Conservation (phyloP, 768 basidiomycete species). For the Rhizopogon salebrosus region DNA sequence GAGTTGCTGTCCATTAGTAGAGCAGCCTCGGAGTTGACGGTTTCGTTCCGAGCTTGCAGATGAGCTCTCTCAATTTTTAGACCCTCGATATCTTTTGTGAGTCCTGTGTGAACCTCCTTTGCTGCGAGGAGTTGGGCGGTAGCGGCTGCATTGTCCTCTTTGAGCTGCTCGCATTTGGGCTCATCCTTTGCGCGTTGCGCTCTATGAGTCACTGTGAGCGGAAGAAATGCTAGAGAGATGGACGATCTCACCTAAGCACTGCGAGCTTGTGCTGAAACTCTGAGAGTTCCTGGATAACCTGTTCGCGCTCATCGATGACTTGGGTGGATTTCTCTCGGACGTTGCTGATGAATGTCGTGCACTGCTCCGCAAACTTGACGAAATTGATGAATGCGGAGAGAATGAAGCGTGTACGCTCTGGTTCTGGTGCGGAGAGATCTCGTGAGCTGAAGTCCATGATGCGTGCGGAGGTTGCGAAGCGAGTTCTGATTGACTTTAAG, state of each 20-base stretch:
- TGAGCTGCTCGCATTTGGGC: slow-evolving; percentile 56
- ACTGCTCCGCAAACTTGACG: slow-evolving; percentile 82
- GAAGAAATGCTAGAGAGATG: not conserved
- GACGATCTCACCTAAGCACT: slow-evolving; percentile 47
- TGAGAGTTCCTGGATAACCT: slow-evolving; percentile 41
- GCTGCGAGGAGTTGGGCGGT: slow-evolving; percentile 64
- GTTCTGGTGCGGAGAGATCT: slow-evolving; percentile 70
- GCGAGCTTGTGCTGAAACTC: slow-evolving; percentile 49
- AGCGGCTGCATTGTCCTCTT: slow-evolving; percentile 54
- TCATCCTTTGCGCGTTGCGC: slow-evolving; percentile 64
- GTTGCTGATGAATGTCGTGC: slow-evolving; percentile 53
- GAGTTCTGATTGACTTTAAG: slow-evolving; percentile 36
- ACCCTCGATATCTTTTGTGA: slow-evolving; percentile 61
- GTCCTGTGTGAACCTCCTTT: slow-evolving; percentile 55
- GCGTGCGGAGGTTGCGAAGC: slow-evolving; percentile 68
- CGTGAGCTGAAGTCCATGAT: slow-evolving; percentile 73
- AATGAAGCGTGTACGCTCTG: slow-evolving; percentile 66
- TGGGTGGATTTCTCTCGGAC: slow-evolving; percentile 56
- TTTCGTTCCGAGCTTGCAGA: slow-evolving; percentile 65
- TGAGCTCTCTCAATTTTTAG: slow-evolving; percentile 68
- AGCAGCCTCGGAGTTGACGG: slow-evolving; percentile 54
- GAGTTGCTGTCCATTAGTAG: slow-evolving; percentile 55
- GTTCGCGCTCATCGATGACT: slow-evolving; percentile 58
- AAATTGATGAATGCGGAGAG: slow-evolving; percentile 93
- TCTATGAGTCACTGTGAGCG: slow-evolving; percentile 28